A percentile compares a stretch with the other conserved stretches of the same genome.
phyloP scores from a whole-genome alignment of 1,284 basidiomycete species.

The Cutaneotrichosporon cavernicola region DNA sequence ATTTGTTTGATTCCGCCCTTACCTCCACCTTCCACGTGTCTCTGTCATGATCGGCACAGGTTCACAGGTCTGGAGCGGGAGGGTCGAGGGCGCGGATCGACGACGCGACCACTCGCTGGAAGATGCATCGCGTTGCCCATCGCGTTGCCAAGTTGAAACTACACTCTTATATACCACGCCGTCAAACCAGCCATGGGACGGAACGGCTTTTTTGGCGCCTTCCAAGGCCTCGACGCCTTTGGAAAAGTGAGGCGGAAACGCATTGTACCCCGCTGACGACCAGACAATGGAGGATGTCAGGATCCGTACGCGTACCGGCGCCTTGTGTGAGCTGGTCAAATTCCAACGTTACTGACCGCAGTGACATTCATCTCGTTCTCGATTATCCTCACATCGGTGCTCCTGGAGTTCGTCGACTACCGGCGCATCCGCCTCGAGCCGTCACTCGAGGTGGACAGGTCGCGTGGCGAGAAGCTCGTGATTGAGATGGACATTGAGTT shows the following conservation, averaged over 20 bases:
- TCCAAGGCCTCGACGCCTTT: slow-evolving; percentile 80
- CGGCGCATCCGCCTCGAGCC: slow-evolving; percentile 81
- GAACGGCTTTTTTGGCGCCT: slow-evolving; percentile 50
- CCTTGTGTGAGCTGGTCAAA: slow-evolving; percentile 65
- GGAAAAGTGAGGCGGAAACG: slow-evolving; percentile 69
- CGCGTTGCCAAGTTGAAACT: background rate
- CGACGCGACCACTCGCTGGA: slow-evolving; percentile 5
- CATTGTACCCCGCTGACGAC: slow-evolving; percentile 13
- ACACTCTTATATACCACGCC: background rate
- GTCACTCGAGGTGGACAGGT: slow-evolving; percentile 86
- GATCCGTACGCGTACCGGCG: slow-evolving; percentile 91
- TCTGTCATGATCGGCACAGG: background rate
- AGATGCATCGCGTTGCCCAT: background rate
- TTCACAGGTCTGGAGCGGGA: background rate
- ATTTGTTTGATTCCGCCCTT: slow-evolving; percentile 8
- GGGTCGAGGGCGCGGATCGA: background rate
- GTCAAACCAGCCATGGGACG: slow-evolving; percentile 42
- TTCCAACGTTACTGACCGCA: slow-evolving; percentile 43
- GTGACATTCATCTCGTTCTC: slow-evolving; percentile 90
- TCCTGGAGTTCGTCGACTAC: slow-evolving; percentile 95
- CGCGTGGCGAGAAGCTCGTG: slow-evolving; percentile 88
- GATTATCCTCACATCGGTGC: slow-evolving; percentile 85
- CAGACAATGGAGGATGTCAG: slow-evolving; percentile 98
- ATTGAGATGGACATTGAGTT: slow-evolving; percentile 93
- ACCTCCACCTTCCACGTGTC: slow-evolving; percentile 12